phyloP scores from a whole-genome alignment of 1,139 yeast species.

The Zygosaccharomyces sapae region DNA sequence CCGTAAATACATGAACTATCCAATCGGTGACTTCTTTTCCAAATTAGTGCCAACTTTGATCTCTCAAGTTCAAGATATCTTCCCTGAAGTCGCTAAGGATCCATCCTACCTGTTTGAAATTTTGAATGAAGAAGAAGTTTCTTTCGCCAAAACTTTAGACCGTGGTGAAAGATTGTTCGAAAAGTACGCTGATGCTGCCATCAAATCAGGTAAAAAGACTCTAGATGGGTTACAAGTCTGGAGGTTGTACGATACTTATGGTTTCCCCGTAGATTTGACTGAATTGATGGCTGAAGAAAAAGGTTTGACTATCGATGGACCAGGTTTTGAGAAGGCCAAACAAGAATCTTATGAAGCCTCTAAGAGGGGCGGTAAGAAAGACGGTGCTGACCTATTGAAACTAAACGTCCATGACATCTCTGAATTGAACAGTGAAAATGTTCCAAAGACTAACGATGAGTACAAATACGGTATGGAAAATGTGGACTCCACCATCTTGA shows the following conservation, averaged over 20 bases:
- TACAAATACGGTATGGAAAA: slow-evolving; percentile 67
- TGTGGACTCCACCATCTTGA: slow-evolving; percentile 59
- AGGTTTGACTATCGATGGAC: slow-evolving; percentile 87
- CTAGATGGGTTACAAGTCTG: slow-evolving; percentile 93
- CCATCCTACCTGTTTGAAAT: slow-evolving; percentile 79
- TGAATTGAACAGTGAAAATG: slow-evolving; percentile 50
- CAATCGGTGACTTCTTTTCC: slow-evolving; percentile 90
- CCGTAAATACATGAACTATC: slow-evolving; percentile 92
- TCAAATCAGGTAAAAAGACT: slow-evolving; percentile 67
- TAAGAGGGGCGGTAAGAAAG: slow-evolving; percentile 75
- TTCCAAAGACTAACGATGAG: slow-evolving; percentile 79
- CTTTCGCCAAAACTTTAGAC: slow-evolving; percentile 91
- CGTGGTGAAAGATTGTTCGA: slow-evolving; percentile 97
- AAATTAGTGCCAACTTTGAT: slow-evolving; percentile 89
- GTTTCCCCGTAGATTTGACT: slow-evolving; percentile 97
- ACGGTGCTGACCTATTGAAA: slow-evolving; percentile 57
- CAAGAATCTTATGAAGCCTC: slow-evolving; percentile 91
- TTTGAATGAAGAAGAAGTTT: slow-evolving; percentile 90
- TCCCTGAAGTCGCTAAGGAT: slow-evolving; percentile 83
- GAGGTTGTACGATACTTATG: slow-evolving; percentile 98
- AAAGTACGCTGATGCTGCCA: slow-evolving; percentile 81
- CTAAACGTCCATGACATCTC: slow-evolving; percentile 88
- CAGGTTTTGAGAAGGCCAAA: slow-evolving; percentile 85
- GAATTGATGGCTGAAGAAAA: slow-evolving; percentile 98
- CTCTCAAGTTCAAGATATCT: slow-evolving; percentile 78